Conservation (phyloP, 768 basidiomycete genomes). For the Antrodiella citrinella region DNA sequence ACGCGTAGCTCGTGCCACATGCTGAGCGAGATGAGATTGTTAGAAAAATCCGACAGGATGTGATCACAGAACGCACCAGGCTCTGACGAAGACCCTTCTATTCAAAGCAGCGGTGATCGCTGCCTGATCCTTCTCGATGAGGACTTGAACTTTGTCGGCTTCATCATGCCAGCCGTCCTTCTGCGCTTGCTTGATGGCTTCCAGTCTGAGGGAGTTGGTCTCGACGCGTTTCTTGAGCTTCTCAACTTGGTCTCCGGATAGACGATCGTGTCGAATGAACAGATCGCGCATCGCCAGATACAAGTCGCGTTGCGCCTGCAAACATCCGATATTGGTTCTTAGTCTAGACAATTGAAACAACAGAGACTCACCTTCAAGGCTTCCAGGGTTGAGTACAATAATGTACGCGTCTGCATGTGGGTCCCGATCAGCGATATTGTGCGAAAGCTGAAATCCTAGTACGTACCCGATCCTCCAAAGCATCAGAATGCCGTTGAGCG, state of each 20-base stretch:
- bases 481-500: constrained; percentile 62
- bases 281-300: constrained; percentile 84
- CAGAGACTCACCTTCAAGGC: constrained; percentile 54
- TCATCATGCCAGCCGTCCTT: constrained; percentile 87
- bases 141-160: constrained; percentile 60
- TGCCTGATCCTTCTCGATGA: constrained; percentile 82
- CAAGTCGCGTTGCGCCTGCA: constrained; percentile 71
- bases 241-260: constrained; percentile 84
- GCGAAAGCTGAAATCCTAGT: background rate
- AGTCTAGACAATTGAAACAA: constrained; percentile 4
- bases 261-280: constrained; percentile 79
- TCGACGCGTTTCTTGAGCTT: constrained; percentile 84
- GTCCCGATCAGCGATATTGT: too few relatives aligned
- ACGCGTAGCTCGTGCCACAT: constrained; percentile 97
- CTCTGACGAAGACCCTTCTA: constrained; percentile 80
- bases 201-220: constrained; percentile 63
- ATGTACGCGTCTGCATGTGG: constrained; percentile 42
- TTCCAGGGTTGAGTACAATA: constrained; percentile 67
- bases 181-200: constrained; percentile 55
- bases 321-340: too few relatives aligned
- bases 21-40: constrained; percentile 33
- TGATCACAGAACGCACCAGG: constrained; percentile 76
- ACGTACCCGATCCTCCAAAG: constrained; percentile 65
- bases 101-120: constrained; percentile 67
- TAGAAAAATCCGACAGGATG: background rate